phyloP scores from a whole-genome alignment of 257 asterid species.

The Solanum infundibuliforme region DNA sequence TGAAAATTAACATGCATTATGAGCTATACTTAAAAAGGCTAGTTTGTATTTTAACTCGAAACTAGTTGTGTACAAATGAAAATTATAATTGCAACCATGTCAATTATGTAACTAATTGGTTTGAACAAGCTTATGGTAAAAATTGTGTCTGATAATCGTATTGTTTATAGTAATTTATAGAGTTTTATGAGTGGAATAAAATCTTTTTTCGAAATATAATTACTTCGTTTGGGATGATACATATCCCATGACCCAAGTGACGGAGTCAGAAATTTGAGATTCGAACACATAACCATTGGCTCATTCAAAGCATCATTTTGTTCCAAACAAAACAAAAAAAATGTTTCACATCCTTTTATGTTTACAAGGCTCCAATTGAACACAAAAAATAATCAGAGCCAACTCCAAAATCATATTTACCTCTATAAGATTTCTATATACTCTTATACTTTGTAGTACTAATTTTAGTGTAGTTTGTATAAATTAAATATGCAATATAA shows the following conservation, averaged over 20 bases:
- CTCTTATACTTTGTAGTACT: not conserved
- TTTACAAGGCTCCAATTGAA: not conserved
- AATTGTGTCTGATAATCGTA: not conserved
- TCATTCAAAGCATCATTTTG: not conserved
- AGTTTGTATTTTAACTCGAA: not conserved
- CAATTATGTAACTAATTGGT: not conserved
- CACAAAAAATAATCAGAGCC: not conserved
- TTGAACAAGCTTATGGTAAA: not conserved
- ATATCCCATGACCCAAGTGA: not conserved
- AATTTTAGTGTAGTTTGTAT: not conserved
- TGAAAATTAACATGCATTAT: not conserved
- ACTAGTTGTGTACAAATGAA: not conserved
- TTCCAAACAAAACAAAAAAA: not conserved
- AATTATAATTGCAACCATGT: not conserved
- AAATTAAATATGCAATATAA: not conserved
- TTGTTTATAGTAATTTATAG: not conserved
- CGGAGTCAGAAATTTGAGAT: too few species aligned
- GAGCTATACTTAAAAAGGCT: not conserved
- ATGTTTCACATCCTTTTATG: not conserved
- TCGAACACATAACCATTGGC: too few species aligned
- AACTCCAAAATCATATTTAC: not conserved
- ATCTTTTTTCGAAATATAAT: not conserved
- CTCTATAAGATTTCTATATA: not conserved
- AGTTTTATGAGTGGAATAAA: not conserved
- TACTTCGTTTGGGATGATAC: not conserved